These are phyloP conservation scores for Verticillium longisporum DNA, from an alignment of 2,329 filamentous ascomycete genomes.

Conservation along the genomic window DNA sequence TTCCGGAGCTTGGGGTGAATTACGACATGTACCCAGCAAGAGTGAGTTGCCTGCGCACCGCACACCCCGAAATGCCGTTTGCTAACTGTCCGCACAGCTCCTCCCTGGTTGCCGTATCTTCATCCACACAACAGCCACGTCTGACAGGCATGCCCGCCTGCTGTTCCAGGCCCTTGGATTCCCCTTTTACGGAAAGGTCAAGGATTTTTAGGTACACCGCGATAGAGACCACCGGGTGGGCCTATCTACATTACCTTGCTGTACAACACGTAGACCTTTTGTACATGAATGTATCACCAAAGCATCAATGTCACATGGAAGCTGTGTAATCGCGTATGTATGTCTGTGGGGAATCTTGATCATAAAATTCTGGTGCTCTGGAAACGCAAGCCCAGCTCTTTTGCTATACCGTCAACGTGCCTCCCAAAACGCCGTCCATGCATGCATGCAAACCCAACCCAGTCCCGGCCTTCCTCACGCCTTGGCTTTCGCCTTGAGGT, in stretches of 20 bases:
- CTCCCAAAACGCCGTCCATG: constrained; percentile 30
- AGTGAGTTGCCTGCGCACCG: constrained; percentile 5
- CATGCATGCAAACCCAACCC: constrained; percentile 9
- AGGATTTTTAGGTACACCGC: constrained; percentile 19
- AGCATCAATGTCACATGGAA: not conserved
- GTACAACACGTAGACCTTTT: constrained; percentile 9
- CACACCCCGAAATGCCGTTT: constrained; percentile 40
- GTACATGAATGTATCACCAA: constrained; percentile 12
- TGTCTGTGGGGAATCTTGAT: not conserved
- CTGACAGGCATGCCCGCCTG: constrained; percentile 76
- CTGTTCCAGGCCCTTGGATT: constrained; percentile 44
- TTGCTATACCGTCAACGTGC: not conserved
- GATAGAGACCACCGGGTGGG: constrained; percentile 7
- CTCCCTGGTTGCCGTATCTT: constrained; percentile 81
- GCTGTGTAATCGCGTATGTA: not conserved
- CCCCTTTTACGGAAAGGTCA: constrained; percentile 74
- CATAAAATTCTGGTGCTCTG: not conserved
- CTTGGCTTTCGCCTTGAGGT: constrained; percentile 40
- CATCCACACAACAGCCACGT: constrained; percentile 76
- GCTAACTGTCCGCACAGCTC: constrained; percentile 43
- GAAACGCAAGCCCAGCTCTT: not conserved
- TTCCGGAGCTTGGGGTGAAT: constrained; percentile 92
- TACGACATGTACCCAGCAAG: constrained; percentile 66
- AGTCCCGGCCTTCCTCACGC: not conserved
- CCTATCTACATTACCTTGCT: constrained; percentile 5